Percentiles rank a stretch among this genome's conserved stretches.
Conservation (phyloP, 805 yeast species). For the Priceomyces medius region DNA sequence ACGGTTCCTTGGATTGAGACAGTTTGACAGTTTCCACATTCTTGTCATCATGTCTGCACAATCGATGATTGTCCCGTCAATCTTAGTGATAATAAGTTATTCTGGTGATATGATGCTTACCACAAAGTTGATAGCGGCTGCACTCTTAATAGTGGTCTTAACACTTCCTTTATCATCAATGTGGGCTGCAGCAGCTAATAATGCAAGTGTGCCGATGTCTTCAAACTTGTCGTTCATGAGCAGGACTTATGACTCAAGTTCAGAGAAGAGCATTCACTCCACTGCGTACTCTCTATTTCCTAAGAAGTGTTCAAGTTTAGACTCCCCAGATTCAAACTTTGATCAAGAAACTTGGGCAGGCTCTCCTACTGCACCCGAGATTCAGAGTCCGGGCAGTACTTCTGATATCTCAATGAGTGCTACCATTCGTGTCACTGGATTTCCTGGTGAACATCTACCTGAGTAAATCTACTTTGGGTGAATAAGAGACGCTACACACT, state of each 20-base stretch:
- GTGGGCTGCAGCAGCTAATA: slow-evolving; percentile 80
- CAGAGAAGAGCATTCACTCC: not conserved
- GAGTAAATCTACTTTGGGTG: not conserved
- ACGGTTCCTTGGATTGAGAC: slow-evolving; percentile 72
- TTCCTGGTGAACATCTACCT: not conserved
- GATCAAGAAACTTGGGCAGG: slow-evolving; percentile 6
- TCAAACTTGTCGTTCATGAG: slow-evolving; percentile 12
- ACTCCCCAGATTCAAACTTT: slow-evolving; percentile 3
- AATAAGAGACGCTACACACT: not conserved
- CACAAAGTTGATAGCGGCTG: slow-evolving; percentile 49
- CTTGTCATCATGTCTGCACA: slow-evolving; percentile 79
- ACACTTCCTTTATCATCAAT: slow-evolving; percentile 81
- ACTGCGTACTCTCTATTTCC: slow-evolving; percentile 9
- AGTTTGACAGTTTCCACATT: slow-evolving; percentile 80
- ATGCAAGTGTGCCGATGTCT: slow-evolving; percentile 27
- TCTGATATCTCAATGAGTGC: slow-evolving; percentile 1
- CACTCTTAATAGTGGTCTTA: slow-evolving; percentile 61
- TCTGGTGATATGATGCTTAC: slow-evolving; percentile 23
- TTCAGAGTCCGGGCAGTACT: not conserved
- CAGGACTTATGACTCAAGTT: slow-evolving; percentile 4
- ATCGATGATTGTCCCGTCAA: slow-evolving; percentile 76
- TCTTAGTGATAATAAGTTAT: slow-evolving; percentile 57
- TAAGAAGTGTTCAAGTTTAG: slow-evolving; percentile 10
- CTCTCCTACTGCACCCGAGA: slow-evolving; percentile 3
- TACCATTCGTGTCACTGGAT: not conserved